phyloP scores from a whole-genome alignment of 2,329 filamentous ascomycete genomes.

The Dactylellina cionopaga region DNA sequence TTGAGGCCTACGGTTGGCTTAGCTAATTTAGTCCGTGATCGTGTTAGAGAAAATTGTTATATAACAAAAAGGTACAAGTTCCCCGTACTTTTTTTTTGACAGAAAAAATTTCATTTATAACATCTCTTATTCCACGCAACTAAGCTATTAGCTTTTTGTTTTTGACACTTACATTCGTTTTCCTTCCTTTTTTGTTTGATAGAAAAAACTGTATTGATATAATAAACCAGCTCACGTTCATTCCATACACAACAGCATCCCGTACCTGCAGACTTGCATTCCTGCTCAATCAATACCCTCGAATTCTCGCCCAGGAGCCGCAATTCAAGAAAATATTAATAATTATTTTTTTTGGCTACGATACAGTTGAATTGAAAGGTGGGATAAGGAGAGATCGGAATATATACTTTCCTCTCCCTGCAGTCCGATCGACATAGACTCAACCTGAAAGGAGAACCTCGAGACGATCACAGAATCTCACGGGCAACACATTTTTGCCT shows the following conservation, averaged over 20 bases:
- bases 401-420: no score
- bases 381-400: background rate
- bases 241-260: constrained; percentile 5
- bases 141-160: background rate
- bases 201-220: no score
- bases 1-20: constrained; percentile 37
- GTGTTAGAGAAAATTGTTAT: constrained; percentile 24
- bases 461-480: background rate
- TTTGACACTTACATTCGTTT: constrained; percentile 3
- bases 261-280: constrained; percentile 7
- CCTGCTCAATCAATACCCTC: constrained; percentile 41
- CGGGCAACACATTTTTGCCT: constrained; percentile 17
- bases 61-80: constrained; percentile 45
- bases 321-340: background rate
- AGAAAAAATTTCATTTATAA: background rate
- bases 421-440: no score
- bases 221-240: constrained; percentile 45
- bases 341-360: constrained; percentile 3
- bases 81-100: constrained; percentile 2
- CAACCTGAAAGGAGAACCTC: background rate
- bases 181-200: background rate
- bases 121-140: background rate
- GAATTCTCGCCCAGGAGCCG: constrained; percentile 39
- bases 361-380: background rate
- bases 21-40: constrained; percentile 26